Evolutionary conservation across 148 eudicot genomes (phyloP).

Genomic region (Tetragonia tetragonoides): DNA sequence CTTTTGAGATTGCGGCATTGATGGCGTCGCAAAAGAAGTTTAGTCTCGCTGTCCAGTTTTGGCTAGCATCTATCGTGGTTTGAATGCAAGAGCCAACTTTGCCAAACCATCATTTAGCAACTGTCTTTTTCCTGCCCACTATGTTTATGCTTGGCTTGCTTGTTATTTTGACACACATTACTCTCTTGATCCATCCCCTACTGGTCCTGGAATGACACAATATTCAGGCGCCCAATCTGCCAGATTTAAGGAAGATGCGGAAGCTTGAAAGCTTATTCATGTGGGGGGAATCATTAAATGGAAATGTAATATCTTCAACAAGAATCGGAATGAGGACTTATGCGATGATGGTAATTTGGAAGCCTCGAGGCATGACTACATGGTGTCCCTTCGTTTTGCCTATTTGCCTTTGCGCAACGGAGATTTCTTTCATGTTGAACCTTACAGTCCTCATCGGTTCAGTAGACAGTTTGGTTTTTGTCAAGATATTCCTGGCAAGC

Average conservation of each 20-base stretch:
- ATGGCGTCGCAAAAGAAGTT: neutral
- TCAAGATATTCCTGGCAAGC: neutral
- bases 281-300: neutral
- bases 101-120: neutral
- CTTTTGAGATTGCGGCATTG: neutral
- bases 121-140: neutral
- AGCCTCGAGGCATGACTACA: neutral
- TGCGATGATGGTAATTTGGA: neutral
- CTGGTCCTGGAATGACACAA: neutral
- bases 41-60: neutral
- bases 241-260: neutral
- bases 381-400: neutral
- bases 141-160: neutral
- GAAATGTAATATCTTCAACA: neutral
- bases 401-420: neutral
- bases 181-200: neutral
- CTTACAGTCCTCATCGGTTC: neutral
- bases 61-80: neutral
- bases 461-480: slow-evolving; percentile 1
- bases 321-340: neutral
- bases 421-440: neutral
- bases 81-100: neutral
- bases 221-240: neutral
- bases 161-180: neutral
- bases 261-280: neutral